Percentiles rank a stretch among this genome's conserved stretches.
Evolutionary conservation across 305 asterid genomes (phyloP).

Genomic region (Stenogyne calaminthoides): DNA sequence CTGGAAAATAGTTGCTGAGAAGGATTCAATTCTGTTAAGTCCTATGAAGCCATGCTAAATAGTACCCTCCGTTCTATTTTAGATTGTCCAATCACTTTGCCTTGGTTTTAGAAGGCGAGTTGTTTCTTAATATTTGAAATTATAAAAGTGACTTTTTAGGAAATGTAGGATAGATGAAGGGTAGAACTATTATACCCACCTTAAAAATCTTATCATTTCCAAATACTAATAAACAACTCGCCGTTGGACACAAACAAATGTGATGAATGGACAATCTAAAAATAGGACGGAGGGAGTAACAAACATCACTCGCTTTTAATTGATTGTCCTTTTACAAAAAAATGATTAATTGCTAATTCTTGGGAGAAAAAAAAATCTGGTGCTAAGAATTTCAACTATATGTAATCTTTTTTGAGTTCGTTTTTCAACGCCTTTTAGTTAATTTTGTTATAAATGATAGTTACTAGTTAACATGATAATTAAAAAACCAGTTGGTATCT

Average conservation of each 20-base stretch:
- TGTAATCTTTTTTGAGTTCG: neutral
- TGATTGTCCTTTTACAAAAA: neutral
- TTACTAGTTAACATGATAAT: neutral
- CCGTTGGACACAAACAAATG: too few species aligned
- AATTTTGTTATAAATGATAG: neutral
- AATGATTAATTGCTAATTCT: neutral
- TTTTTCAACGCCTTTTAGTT: neutral
- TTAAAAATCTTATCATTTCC: too few species aligned
- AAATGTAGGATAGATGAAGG: too few species aligned
- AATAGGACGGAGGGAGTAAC: too few species aligned
- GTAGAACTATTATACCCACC: too few species aligned
- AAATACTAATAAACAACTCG: too few species aligned
- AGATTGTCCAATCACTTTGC: too few species aligned
- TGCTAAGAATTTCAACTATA: neutral
- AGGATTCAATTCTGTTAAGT: neutral
- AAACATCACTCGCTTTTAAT: neutral
- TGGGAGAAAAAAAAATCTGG: neutral
- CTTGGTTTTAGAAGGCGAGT: too few species aligned
- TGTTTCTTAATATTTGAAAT: too few species aligned
- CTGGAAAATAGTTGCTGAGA: neutral
- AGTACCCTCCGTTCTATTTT: too few species aligned
- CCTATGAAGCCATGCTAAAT: neutral
- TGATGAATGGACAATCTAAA: too few species aligned
- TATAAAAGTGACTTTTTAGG: too few species aligned
- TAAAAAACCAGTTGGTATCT: slow-evolving; percentile 7